Base-by-base conservation (phyloP, 768 basidiomycete species). In the Russula earlei region DNA sequence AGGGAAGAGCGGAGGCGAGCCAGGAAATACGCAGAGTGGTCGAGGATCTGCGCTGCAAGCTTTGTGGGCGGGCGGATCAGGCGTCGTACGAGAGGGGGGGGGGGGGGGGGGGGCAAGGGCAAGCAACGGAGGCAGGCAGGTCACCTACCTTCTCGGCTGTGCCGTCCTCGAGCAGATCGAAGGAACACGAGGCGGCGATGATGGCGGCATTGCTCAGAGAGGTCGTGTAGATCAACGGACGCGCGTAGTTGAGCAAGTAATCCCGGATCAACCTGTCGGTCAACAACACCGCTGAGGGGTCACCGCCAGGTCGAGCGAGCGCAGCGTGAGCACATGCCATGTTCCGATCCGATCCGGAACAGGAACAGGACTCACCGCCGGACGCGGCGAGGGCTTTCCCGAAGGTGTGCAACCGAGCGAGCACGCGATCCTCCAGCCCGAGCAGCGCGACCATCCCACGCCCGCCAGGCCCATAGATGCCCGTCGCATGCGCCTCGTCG, bases 161-260 rank as follows among this genome's bases (percentile, higher is more conserved):
- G 4, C 84, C 84, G 29, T 85, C 75, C 56, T 79, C 74, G 4
- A 96, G 74, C 68, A 91, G 68, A 65, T 93, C 90, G 66, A 93
- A 86, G 0, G 88, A 84, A 59, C 83, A 85, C 44, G 83, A 79
- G 12, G 84, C 78, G 0, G 88, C 83, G 45, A 91, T 72, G 40
- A 94, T 77, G 64, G 83, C 91, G 12, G 84, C 24, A 62, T 82
- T 81, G 58, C 84, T 83, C 56, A 91, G 76, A 0, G 90, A 80
- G 0, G 95, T 97, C 3, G 92, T 96, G 71, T 92, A 97, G 49
- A 97, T 89, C 48, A 97, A 74, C 2, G 91, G 80, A 25, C 94
- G 78, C 0, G 92, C 92, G 69, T 94, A 98, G 67, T 97, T 97
- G 61, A 96, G 70, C 20, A 97, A 73, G 69, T 92, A 49, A 27